Evolutionary conservation across 208 protist genomes (phyloP).

Genomic region (Vickermania spadyakhi): DNA sequence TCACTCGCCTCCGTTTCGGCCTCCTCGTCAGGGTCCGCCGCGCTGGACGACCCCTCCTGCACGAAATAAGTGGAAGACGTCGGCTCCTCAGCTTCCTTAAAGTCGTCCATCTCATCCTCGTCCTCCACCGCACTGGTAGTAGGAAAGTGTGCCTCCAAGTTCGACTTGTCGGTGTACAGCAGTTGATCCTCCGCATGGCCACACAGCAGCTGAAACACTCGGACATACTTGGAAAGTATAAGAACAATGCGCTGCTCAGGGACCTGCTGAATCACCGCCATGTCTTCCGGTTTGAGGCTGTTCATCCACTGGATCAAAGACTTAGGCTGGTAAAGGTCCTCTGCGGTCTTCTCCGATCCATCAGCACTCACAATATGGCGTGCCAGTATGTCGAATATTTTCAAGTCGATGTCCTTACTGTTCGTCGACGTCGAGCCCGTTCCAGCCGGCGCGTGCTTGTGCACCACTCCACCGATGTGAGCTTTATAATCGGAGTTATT

Average conservation of each 20-base stretch:
- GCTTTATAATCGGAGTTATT: slow-evolving; percentile 42
- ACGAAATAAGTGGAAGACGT: neutral
- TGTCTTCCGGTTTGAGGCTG: slow-evolving; percentile 42
- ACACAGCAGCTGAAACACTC: slow-evolving; percentile 73
- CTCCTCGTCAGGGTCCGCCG: neutral
- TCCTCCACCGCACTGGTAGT: neutral
- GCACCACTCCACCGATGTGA: slow-evolving; percentile 26
- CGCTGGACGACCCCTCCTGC: neutral
- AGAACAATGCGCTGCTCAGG: slow-evolving; percentile 30
- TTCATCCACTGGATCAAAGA: slow-evolving; percentile 67
- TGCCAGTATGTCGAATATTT: slow-evolving; percentile 54
- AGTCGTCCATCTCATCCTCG: neutral
- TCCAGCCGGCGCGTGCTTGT: slow-evolving; percentile 5
- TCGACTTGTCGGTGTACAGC: slow-evolving; percentile 23
- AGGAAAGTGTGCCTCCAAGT: slow-evolving; percentile 5
- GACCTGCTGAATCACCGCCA: slow-evolving; percentile 42
- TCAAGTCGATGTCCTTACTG: slow-evolving; percentile 15
- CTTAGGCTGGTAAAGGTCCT: slow-evolving; percentile 22
- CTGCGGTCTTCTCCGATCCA: neutral
- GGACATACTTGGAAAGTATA: slow-evolving; percentile 35
- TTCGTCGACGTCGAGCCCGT: neutral
- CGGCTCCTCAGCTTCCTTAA: neutral
- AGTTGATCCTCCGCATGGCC: slow-evolving; percentile 29
- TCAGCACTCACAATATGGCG: slow-evolving; percentile 4
- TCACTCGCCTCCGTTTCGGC: neutral